These are phyloP conservation scores for Trametes sanguinea DNA, from an alignment of 768 basidiomycete species.

Conservation along the genomic window DNA sequence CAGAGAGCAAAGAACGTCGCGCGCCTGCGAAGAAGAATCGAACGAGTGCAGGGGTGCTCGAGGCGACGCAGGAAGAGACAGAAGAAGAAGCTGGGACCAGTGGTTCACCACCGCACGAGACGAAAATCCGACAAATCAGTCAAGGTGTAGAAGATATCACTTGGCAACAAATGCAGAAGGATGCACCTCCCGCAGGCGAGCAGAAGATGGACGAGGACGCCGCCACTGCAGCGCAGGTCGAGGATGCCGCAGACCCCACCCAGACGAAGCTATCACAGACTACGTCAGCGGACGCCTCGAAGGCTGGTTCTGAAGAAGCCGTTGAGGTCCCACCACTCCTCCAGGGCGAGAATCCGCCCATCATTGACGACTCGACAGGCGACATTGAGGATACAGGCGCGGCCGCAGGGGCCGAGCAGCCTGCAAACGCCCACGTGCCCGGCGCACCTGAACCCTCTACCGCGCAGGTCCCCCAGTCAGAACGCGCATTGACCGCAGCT, in stretches of 20 bases:
- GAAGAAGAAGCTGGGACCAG: slow-evolving; percentile 47
- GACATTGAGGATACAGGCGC: slow-evolving; percentile 28
- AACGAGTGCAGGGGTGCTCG: slow-evolving; percentile 45
- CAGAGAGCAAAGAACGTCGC: slow-evolving; percentile 52
- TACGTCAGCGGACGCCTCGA: background rate
- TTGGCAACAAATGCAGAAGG: slow-evolving; percentile 57
- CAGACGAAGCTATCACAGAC: background rate
- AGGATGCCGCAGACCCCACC: background rate
- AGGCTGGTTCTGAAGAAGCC: background rate
- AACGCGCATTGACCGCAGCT: background rate
- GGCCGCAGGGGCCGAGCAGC: slow-evolving; percentile 31
- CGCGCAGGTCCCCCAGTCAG: background rate
- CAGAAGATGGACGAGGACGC: slow-evolving; percentile 11
- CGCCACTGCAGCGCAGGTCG: background rate
- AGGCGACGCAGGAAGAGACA: slow-evolving; percentile 52
- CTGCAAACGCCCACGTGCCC: slow-evolving; percentile 24
- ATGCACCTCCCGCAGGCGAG: slow-evolving; percentile 16
- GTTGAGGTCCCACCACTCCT: slow-evolving; percentile 5
- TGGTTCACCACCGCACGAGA: slow-evolving; percentile 74
- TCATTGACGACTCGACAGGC: slow-evolving; percentile 24
- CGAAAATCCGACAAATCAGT: slow-evolving; percentile 77
- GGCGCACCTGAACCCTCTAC: slow-evolving; percentile 13
- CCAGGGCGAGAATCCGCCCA: slow-evolving; percentile 25
- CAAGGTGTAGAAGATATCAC: slow-evolving; percentile 77
- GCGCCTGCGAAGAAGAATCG: slow-evolving; percentile 80